Conservation (phyloP, 2,329 filamentous ascomycete species). For the Arachnomyces sp. region DNA sequence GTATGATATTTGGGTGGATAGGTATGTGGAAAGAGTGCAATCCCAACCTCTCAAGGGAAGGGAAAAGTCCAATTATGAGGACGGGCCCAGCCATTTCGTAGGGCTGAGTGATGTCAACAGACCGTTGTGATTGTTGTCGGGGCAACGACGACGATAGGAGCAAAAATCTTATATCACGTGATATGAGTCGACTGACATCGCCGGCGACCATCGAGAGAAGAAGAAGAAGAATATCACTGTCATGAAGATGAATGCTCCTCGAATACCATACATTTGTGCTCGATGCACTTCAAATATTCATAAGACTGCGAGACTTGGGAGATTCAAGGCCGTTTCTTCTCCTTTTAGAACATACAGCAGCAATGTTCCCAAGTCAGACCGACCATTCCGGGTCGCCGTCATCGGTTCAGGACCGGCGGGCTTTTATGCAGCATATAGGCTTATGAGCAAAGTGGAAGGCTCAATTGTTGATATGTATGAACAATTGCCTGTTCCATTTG, state of each 20-base stretch:
- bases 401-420: conserved; percentile 91
- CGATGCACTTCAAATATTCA: conserved; percentile 4
- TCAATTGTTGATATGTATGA: conserved; percentile 93
- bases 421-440: conserved; percentile 84
- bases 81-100: background rate
- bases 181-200: conserved; percentile 4
- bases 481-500: conserved; percentile 82
- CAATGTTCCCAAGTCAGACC: conserved; percentile 23
- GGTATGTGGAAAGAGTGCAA: conserved; percentile 18
- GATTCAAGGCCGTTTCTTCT: background rate
- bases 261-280: conserved; percentile 8
- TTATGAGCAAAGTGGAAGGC: conserved; percentile 66
- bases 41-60: background rate
- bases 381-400: conserved; percentile 70
- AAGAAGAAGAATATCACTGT: conserved; percentile 15
- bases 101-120: conserved; percentile 1
- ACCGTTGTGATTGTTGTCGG: conserved; percentile 18
- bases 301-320: background rate
- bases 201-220: conserved; percentile 13
- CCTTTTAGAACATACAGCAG: conserved; percentile 8
- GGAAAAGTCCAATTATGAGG: too few relatives aligned
- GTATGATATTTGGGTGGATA: conserved; percentile 13
- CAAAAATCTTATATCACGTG: conserved; percentile 4
- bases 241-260: conserved; percentile 18
- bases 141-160: conserved; percentile 23